These are phyloP conservation scores for Kodamaea sagamina DNA, from an alignment of 805 yeast genomes.

Conservation along the genomic window DNA sequence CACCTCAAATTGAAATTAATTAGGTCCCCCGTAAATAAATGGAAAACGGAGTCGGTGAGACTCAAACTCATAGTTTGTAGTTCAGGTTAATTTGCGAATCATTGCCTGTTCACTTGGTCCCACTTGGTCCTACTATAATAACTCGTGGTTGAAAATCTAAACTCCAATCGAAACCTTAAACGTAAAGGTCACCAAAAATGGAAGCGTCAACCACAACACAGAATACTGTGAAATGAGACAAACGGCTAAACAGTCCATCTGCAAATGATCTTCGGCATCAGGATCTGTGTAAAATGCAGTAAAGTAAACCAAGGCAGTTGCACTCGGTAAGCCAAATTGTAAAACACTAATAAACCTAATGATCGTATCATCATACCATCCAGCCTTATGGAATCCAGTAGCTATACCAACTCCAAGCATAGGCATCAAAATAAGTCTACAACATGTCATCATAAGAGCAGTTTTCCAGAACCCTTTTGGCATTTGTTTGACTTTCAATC, in stretches of 20 bases:
- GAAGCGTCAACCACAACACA: constrained; percentile 64
- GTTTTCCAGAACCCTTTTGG: constrained; percentile 75
- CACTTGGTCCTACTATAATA: too few relatives aligned
- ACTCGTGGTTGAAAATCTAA: too few relatives aligned
- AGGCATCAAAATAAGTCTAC: constrained; percentile 71
- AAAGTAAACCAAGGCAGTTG: constrained; percentile 83
- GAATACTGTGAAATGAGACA: constrained; percentile 74
- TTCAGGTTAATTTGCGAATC: too few relatives aligned
- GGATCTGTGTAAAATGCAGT: constrained; percentile 87
- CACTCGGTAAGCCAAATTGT: constrained; percentile 80
- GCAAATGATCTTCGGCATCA: constrained; percentile 49
- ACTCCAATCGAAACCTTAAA: constrained; percentile 50
- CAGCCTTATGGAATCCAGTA: constrained; percentile 58
- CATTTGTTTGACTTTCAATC: constrained; percentile 59
- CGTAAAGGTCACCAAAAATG: constrained; percentile 73
- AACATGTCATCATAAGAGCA: constrained; percentile 54
- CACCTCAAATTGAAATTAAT: too few relatives aligned
- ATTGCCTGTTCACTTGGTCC: too few relatives aligned
- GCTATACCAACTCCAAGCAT: constrained; percentile 67
- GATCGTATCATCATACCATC: constrained; percentile 66
- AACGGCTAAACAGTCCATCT: constrained; percentile 85
- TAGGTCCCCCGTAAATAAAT: too few relatives aligned
- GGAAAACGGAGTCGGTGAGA: too few relatives aligned
- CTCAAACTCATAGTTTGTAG: too few relatives aligned
- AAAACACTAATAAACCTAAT: constrained; percentile 73